phyloP scores from a whole-genome alignment of 208 protist species.

The Spongospora subterranea region DNA sequence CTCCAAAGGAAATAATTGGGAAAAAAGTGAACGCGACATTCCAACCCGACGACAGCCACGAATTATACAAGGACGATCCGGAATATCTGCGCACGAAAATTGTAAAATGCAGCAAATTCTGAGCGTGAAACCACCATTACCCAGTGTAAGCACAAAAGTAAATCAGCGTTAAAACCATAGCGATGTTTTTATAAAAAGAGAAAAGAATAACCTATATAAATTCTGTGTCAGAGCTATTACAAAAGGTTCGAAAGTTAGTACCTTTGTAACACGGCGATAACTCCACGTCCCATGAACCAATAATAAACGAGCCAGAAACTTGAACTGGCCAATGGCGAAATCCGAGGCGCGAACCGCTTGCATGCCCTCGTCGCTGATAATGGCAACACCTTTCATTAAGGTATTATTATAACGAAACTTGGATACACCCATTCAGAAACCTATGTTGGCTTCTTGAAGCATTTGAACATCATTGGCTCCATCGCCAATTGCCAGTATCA shows the following conservation, averaged over 20 bases:
- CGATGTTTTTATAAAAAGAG: conserved; percentile 91
- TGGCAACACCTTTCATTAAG: conserved; percentile 54
- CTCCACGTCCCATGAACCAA: conserved; percentile 91
- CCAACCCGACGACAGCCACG: conserved; percentile 43
- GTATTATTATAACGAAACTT: neutral
- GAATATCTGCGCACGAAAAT: conserved; percentile 4
- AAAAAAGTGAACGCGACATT: conserved; percentile 64
- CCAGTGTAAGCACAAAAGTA: conserved; percentile 60
- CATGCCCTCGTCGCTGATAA: conserved; percentile 71
- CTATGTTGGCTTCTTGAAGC: conserved; percentile 68
- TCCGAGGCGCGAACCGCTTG: conserved; percentile 78
- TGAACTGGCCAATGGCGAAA: conserved; percentile 88
- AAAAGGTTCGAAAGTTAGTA: neutral
- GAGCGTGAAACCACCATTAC: neutral
- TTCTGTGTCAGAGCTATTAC: neutral
- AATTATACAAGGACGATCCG: conserved; percentile 62
- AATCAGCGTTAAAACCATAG: conserved; percentile 62
- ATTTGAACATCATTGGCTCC: conserved; percentile 74
- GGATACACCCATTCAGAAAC: neutral
- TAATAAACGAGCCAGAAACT: conserved; percentile 86
- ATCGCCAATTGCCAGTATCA: conserved; percentile 70
- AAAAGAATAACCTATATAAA: conserved; percentile 90
- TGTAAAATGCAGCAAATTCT: neutral
- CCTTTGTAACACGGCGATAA: conserved; percentile 78
- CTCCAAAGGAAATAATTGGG: conserved; percentile 50